phyloP scores from a whole-genome alignment of 495 filamentous ascomycete species.

The Parathielavia appendiculata region DNA sequence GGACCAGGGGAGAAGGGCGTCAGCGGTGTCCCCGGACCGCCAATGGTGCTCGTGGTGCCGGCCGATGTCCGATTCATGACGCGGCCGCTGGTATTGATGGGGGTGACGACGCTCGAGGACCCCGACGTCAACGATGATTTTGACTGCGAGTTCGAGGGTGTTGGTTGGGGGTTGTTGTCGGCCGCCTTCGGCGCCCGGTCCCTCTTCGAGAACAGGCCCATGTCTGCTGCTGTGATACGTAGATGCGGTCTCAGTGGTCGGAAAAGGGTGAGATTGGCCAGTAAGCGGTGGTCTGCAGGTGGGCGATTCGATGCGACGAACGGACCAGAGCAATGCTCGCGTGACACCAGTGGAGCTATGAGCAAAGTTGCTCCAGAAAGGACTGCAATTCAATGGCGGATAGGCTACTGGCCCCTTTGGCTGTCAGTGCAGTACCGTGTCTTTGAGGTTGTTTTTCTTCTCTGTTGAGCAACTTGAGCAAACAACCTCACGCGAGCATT shows the following conservation, averaged over 20 bases:
- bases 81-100: slow-evolving; percentile 27
- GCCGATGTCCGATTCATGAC: slow-evolving; percentile 36
- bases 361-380: slow-evolving; percentile 3
- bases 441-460: neutral
- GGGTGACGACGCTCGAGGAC: slow-evolving; percentile 34
- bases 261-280: slow-evolving; percentile 17
- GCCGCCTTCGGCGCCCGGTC: slow-evolving; percentile 43
- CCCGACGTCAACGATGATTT: slow-evolving; percentile 34
- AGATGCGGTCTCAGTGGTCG: slow-evolving; percentile 14
- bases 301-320: slow-evolving; percentile 15
- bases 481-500: neutral
- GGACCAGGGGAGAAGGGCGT: slow-evolving; percentile 42
- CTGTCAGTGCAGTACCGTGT: neutral
- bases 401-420: too few species aligned
- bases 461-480: too few species aligned
- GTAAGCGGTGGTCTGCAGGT: slow-evolving; percentile 18
- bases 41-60: slow-evolving; percentile 35
- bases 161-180: slow-evolving; percentile 25
- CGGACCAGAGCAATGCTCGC: slow-evolving; percentile 10
- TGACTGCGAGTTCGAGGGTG: slow-evolving; percentile 30
- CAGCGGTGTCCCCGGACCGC: slow-evolving; percentile 37
- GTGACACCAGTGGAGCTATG: slow-evolving; percentile 21
- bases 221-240: slow-evolving; percentile 22
- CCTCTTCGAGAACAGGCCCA: slow-evolving; percentile 51
- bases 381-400: slow-evolving; percentile 13